A percentile compares a stretch with the other conserved stretches of the same genome.
phyloP scores from a whole-genome alignment of 169 alveolate genomes.

The Theileria parva region DNA sequence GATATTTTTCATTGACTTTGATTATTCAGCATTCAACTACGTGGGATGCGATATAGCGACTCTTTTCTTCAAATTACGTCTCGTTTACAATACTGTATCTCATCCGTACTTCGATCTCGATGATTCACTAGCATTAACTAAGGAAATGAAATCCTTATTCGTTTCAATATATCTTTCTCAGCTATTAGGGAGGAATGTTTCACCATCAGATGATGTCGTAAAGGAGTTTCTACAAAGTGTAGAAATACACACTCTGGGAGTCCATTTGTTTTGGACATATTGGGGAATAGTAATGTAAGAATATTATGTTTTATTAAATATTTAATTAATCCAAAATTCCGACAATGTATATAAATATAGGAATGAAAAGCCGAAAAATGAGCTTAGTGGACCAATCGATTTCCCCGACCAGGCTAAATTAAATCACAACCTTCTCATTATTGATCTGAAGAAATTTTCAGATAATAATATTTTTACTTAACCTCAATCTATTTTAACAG shows the following conservation, averaged over 20 bases:
- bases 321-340: neutral
- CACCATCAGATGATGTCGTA: slow-evolving; percentile 53
- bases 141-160: slow-evolving; percentile 68
- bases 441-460: neutral
- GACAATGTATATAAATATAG: neutral
- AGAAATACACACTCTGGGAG: slow-evolving; percentile 75
- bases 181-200: slow-evolving; percentile 40
- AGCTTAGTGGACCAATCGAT: neutral
- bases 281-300: slow-evolving; percentile 71
- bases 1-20: slow-evolving; percentile 75
- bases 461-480: neutral
- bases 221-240: slow-evolving; percentile 62
- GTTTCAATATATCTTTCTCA: slow-evolving; percentile 71
- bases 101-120: slow-evolving; percentile 68
- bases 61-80: slow-evolving; percentile 67
- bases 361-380: neutral
- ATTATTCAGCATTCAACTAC: slow-evolving; percentile 76
- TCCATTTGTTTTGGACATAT: slow-evolving; percentile 73
- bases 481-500: neutral
- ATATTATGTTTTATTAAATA: slow-evolving; percentile 2
- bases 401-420: neutral
- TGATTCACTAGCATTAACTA: slow-evolving; percentile 58
- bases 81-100: slow-evolving; percentile 64
- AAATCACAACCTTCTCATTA: neutral
- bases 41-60: slow-evolving; percentile 76